Conservation (phyloP, 2,329 filamentous ascomycete genomes). For the Pseudogymnoascus sp. region DNA sequence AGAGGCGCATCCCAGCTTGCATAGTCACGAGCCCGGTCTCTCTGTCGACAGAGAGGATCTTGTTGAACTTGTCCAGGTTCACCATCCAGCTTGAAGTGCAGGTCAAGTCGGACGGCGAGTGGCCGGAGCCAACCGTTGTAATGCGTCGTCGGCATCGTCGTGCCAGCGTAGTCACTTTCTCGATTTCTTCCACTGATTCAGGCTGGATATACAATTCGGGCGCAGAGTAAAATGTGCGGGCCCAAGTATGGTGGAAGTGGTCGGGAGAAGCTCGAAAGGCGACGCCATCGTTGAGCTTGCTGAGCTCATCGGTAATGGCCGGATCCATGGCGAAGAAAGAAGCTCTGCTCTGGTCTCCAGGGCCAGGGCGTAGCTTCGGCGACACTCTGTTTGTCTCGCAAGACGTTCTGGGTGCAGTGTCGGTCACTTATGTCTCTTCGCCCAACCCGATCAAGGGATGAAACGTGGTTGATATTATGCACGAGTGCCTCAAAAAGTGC, state of each 20-base stretch:
- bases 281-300: constrained; percentile 50
- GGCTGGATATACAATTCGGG: constrained; percentile 91
- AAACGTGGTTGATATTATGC: constrained; percentile 3
- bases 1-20: constrained; percentile 81
- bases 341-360: neutral
- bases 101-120: constrained; percentile 87
- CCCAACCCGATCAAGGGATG: constrained; percentile 2
- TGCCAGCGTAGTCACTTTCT: constrained; percentile 75
- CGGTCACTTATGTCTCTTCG: neutral
- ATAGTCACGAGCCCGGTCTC: constrained; percentile 63
- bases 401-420: neutral
- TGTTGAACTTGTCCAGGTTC: constrained; percentile 78
- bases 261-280: constrained; percentile 68
- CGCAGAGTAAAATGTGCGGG: constrained; percentile 78
- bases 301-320: constrained; percentile 45
- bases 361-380: neutral
- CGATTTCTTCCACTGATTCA: constrained; percentile 68
- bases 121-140: constrained; percentile 80
- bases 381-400: neutral
- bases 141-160: constrained; percentile 73
- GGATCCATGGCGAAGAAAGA: constrained; percentile 26
- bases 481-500: constrained; percentile 6
- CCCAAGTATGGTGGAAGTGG: constrained; percentile 88
- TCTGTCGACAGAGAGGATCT: constrained; percentile 62
- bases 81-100: constrained; percentile 92